Conservation (phyloP, 140 eudicot species). For the Stevia rebaudiana region DNA sequence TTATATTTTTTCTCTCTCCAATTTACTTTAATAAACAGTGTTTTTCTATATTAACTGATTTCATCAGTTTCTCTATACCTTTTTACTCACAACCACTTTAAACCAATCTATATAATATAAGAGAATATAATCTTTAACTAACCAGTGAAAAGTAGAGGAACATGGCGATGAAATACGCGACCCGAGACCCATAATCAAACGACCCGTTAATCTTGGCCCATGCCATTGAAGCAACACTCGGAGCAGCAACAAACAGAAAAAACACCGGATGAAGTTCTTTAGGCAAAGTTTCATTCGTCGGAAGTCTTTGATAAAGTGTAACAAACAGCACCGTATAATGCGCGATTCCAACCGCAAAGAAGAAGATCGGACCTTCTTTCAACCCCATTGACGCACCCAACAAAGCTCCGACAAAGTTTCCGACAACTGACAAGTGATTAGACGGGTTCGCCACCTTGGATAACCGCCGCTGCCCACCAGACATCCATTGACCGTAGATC, state of each 20-base stretch:
- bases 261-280: conserved; percentile 96
- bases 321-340: conserved; percentile 81
- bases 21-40: too few species aligned
- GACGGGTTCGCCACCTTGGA: conserved; percentile 94
- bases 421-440: conserved; percentile 74
- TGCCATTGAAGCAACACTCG: conserved; percentile 95
- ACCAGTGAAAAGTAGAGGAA: conserved; percentile 89
- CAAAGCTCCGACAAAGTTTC: conserved; percentile 86
- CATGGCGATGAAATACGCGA: conserved; percentile 81
- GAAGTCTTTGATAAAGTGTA: conserved; percentile 88
- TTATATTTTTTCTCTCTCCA: too few species aligned
- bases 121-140: too few species aligned
- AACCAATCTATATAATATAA: too few species aligned
- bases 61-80: too few species aligned
- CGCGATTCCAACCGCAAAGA: conserved; percentile 88
- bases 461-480: conserved; percentile 84
- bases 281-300: conserved; percentile 85
- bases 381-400: conserved; percentile 88
- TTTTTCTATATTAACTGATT: too few species aligned
- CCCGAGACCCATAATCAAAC: conserved; percentile 60
- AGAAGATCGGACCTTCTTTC: conserved; percentile 91
- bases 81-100: too few species aligned
- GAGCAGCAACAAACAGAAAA: conserved; percentile 87
- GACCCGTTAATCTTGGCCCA: conserved; percentile 87
- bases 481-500: conserved; percentile 97